Conservation (phyloP, 1,284 basidiomycete genomes). For the Tilletia horrida region DNA sequence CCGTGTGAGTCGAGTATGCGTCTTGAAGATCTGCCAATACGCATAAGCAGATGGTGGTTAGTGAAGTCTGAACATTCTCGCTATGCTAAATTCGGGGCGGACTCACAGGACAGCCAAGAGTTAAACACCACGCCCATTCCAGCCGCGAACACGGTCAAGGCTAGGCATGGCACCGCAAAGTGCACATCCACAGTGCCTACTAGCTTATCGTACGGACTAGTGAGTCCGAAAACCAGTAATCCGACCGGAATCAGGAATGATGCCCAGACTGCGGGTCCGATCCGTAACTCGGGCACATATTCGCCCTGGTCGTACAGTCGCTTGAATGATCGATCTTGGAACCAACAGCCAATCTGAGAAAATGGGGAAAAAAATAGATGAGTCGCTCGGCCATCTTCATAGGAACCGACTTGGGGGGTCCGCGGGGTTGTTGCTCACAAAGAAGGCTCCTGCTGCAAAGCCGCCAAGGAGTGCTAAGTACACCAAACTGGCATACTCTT, state of each 20-base stretch:
- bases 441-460: conserved; percentile 16
- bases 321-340: conserved; percentile 21
- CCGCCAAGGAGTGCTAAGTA: conserved; percentile 26
- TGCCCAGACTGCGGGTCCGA: conserved; percentile 25
- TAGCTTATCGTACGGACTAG: conserved; percentile 23
- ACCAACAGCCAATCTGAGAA: conserved; percentile 19
- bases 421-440: conserved; percentile 16
- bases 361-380: neutral
- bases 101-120: conserved; percentile 26
- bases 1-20: conserved; percentile 27
- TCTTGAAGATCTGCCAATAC: conserved; percentile 21
- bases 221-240: conserved; percentile 33
- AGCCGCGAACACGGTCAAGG: conserved; percentile 23
- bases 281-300: conserved; percentile 25
- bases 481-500: conserved; percentile 24
- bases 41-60: neutral
- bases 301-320: conserved; percentile 20
- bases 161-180: conserved; percentile 28
- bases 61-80: neutral
- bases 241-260: conserved; percentile 28
- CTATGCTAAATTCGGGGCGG: neutral
- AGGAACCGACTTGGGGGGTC: too few relatives aligned
- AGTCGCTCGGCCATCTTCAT: too few relatives aligned
- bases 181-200: conserved; percentile 24
- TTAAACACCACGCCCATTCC: conserved; percentile 30